Evolutionary conservation across 2,329 filamentous ascomycete species (phyloP), one percentile per base, ranked within the genome.

Genomic region (Diaporthe sp.): DNA sequence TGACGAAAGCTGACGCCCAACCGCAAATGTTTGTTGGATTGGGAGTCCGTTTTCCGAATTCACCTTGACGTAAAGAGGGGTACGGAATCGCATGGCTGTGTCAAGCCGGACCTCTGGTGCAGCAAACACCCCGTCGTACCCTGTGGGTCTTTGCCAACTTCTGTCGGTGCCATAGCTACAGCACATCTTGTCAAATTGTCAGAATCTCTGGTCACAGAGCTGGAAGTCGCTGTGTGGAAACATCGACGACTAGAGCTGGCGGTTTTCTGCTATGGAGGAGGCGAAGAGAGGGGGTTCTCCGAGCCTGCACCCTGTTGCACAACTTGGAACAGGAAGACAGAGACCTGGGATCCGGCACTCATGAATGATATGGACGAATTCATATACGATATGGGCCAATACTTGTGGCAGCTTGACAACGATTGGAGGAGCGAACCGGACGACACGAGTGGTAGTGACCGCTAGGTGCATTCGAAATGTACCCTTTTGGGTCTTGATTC

Each of bases 41-140:
- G 8, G 45, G 22, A 3, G 22, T 5, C 4, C 3, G 5, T n/a
- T n/a, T 13, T 50, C 0, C 0, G 22, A 3, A n/a, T 25, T 22
- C 9, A 50, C 45, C 45, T 50, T 8, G 13, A 6, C 45, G 7
- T 22, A 7, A 50, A 9, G n/a, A 4, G 6, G 22, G 15, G 5
- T n/a, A 50, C 22, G 22, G 0, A 50, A 3, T n/a, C 22, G 45
- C 22, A 8, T n/a, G 9, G 8, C 22, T 4, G 25, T 7, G 19
- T 45, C 5, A 4, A 19, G 0, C 17, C 42, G 15, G 19, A 19
- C 42, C 15, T 1, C 19, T 22, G 13, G 1, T 17, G 17, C 42
- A 45, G 17, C 42, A 45, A 45, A 19, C 7, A 19, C 6, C 42
- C 42, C 15, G 22, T 45, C 22, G 7, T 45, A 6, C 42, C 42